A percentile compares a stretch with the other conserved stretches of the same genome.
Conservation (phyloP, 192 early-diverging fungal genomes). For the Thoreauomyces humboldtii region DNA sequence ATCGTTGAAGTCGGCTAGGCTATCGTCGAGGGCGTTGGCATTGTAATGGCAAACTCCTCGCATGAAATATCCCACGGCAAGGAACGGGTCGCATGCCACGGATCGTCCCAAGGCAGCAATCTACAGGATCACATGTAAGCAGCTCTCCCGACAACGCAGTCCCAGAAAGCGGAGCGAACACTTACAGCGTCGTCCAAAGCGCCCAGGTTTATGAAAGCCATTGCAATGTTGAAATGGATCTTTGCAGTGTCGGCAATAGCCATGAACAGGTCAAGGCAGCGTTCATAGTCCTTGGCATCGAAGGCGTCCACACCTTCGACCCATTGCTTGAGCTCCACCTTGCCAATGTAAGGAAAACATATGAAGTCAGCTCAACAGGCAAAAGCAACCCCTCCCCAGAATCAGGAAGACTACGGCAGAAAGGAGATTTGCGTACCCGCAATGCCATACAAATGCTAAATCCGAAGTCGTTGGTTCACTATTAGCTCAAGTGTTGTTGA, state of each 20-base stretch:
- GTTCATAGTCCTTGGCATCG: slow-evolving; percentile 68
- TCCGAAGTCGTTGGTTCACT: too few species aligned
- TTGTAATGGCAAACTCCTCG: slow-evolving; percentile 83
- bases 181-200: slow-evolving; percentile 82
- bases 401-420: too few species aligned
- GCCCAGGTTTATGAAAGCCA: slow-evolving; percentile 70
- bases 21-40: slow-evolving; percentile 63
- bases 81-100: slow-evolving; percentile 77
- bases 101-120: slow-evolving; percentile 71
- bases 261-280: slow-evolving; percentile 68
- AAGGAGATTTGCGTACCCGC: too few species aligned
- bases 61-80: slow-evolving; percentile 92
- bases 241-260: slow-evolving; percentile 86
- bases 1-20: slow-evolving; percentile 77
- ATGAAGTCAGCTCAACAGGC: too few species aligned
- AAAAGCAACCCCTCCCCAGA: too few species aligned
- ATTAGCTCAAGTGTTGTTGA: too few species aligned
- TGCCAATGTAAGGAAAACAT: too few species aligned
- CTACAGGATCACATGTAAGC: too few species aligned
- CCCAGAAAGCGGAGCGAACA: too few species aligned
- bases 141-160: too few species aligned
- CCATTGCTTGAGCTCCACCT: slow-evolving; percentile 81
- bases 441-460: too few species aligned
- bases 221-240: slow-evolving; percentile 95
- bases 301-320: slow-evolving; percentile 71